These are phyloP conservation scores for Viridothelium virens DNA, from an alignment of 495 filamentous ascomycete genomes.

Conservation along the genomic window DNA sequence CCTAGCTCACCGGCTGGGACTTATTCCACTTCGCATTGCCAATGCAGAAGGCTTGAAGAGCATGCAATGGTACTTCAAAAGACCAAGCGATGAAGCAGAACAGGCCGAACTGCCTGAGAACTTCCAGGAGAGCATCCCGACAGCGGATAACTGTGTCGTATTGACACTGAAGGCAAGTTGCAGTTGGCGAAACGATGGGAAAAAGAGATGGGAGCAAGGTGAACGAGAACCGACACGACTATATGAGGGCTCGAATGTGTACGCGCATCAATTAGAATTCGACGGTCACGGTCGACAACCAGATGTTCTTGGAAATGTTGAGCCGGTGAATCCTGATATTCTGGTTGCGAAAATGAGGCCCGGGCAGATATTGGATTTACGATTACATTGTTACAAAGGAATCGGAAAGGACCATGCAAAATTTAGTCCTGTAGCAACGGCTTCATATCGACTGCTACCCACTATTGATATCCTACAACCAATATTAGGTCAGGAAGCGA, in stretches of 20 bases:
- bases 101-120: constrained; percentile 41
- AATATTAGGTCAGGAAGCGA: constrained; percentile 76
- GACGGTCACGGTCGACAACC: constrained; percentile 64
- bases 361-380: constrained; percentile 72
- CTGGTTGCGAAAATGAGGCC: constrained; percentile 91
- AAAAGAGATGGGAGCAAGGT: constrained; percentile 37
- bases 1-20: constrained; percentile 75
- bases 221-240: constrained; percentile 74
- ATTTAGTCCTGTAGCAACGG: constrained; percentile 93
- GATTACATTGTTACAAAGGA: constrained; percentile 86
- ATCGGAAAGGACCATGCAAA: constrained; percentile 94
- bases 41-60: constrained; percentile 63
- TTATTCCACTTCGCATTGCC: constrained; percentile 74
- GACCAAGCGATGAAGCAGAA: constrained; percentile 39
- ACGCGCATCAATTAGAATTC: constrained; percentile 74
- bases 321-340: constrained; percentile 84
- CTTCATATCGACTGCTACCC: constrained; percentile 82
- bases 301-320: constrained; percentile 48
- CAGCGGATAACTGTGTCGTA: constrained; percentile 73
- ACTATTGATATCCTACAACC: constrained; percentile 73
- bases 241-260: constrained; percentile 79
- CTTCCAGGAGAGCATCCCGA: constrained; percentile 38
- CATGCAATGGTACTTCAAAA: constrained; percentile 68
- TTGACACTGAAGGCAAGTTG: constrained; percentile 67
- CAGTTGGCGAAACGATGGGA: constrained; percentile 62